Evolutionary conservation across 306 rosid genomes (phyloP).

Genomic region (Nissolia schottii): DNA sequence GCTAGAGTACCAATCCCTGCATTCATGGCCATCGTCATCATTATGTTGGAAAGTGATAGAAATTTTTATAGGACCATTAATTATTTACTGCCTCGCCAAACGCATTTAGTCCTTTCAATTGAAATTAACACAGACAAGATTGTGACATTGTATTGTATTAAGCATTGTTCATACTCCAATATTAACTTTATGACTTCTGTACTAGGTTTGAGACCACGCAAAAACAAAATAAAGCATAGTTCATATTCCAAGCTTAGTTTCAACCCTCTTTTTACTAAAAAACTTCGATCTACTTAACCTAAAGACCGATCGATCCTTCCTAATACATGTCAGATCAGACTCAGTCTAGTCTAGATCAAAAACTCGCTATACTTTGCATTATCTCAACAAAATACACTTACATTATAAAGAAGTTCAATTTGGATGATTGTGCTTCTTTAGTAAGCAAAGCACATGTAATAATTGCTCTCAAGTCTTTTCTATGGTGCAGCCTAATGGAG

Average conservation of each 20-base stretch:
- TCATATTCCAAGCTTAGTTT: no score
- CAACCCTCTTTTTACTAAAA: no score
- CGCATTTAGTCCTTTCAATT: neutral
- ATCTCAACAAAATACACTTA: neutral
- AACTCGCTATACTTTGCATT: neutral
- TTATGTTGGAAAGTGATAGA: conserved; percentile 25
- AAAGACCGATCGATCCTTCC: no score
- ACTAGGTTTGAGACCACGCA: no score
- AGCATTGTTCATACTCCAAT: neutral
- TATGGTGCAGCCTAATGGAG: neutral
- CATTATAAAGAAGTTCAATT: neutral
- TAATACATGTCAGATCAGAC: no score
- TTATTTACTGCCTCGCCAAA: neutral
- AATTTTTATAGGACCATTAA: neutral
- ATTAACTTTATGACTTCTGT: no score
- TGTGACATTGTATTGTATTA: no score
- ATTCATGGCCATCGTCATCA: conserved; percentile 20
- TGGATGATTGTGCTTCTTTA: neutral
- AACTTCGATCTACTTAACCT: no score
- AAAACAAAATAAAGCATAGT: neutral
- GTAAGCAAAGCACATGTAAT: neutral
- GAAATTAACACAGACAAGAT: conserved; percentile 1
- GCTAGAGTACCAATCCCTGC: conserved; percentile 5
- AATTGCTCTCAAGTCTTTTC: neutral
- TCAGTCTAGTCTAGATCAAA: no score